Percentiles rank a stretch among this genome's conserved stretches.
These are phyloP conservation scores for Pterulicium gracile DNA, from an alignment of 1,284 basidiomycete species.

Conservation along the genomic window DNA sequence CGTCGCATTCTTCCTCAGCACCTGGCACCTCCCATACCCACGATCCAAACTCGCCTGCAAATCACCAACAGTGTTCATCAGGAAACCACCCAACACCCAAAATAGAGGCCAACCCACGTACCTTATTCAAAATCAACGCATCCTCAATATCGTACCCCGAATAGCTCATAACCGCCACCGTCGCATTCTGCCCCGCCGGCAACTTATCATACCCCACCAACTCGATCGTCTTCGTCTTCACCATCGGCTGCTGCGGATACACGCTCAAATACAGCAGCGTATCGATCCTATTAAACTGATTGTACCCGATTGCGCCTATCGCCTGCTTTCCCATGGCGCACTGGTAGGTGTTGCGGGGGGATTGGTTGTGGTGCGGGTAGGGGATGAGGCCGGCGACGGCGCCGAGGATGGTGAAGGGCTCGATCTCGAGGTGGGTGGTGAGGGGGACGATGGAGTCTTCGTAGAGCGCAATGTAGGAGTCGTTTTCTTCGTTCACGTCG, in stretches of 20 bases:
- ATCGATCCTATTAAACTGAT: slow-evolving; percentile 96
- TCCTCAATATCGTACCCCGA: slow-evolving; percentile 99
- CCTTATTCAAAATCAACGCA: slow-evolving; percentile 93
- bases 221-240: slow-evolving; percentile 98
- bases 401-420: slow-evolving; percentile 96
- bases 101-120: too few relatives aligned
- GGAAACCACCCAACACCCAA: slow-evolving; percentile 8
- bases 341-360: slow-evolving; percentile 97
- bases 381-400: slow-evolving; percentile 98
- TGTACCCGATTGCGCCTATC: slow-evolving; percentile 98
- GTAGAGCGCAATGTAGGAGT: slow-evolving; percentile 94
- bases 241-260: slow-evolving; percentile 99
- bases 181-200: slow-evolving; percentile 97
- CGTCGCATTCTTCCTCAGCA: slow-evolving; percentile 91
- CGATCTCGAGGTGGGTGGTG: slow-evolving; percentile 96
- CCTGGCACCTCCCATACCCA: slow-evolving; percentile 96
- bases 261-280: slow-evolving; percentile 97
- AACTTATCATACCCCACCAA: slow-evolving; percentile 93
- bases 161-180: slow-evolving; percentile 98
- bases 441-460: slow-evolving; percentile 75
- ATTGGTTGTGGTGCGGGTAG: slow-evolving; percentile 99
- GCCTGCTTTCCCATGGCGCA: slow-evolving; percentile 99
- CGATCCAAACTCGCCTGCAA: slow-evolving; percentile 84
- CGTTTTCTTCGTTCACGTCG: slow-evolving; percentile 99
- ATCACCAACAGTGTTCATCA: slow-evolving; percentile 12